Evolutionary conservation across 2,329 filamentous ascomycete genomes (phyloP).

Genomic region (Pseudocercospora vitis): DNA sequence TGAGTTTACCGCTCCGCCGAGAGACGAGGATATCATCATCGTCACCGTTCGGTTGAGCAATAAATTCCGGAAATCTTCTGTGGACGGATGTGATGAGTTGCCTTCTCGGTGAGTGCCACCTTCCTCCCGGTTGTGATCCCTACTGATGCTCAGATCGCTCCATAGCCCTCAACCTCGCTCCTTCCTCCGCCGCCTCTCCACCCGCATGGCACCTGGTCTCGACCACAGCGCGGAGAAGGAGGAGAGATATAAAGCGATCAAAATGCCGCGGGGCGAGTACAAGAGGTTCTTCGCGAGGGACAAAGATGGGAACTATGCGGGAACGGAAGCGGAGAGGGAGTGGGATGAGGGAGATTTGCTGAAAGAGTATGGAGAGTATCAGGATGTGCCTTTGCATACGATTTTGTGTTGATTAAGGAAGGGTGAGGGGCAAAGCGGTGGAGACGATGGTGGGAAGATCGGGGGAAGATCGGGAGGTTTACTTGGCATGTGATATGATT

Average conservation of each 20-base stretch:
- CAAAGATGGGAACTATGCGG: conserved; percentile 31
- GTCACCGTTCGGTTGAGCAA: conserved; percentile 29
- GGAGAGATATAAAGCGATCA: conserved; percentile 32
- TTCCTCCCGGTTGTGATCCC: background rate
- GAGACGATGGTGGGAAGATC: too few species aligned
- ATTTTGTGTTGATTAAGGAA: conserved; percentile 25
- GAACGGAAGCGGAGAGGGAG: conserved; percentile 33
- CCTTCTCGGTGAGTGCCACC: conserved; percentile 21
- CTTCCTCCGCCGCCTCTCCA: conserved; percentile 33
- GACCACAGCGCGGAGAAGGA: conserved; percentile 23
- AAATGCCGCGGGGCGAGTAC: conserved; percentile 36
- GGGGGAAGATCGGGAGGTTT: too few species aligned
- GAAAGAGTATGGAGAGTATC: conserved; percentile 29
- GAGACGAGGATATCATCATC: conserved; percentile 34
- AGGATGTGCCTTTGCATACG: conserved; percentile 25
- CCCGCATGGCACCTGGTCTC: conserved; percentile 23
- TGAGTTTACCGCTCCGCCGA: conserved; percentile 14
- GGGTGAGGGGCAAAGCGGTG: too few species aligned
- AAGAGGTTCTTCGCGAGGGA: conserved; percentile 31
- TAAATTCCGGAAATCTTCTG: conserved; percentile 19
- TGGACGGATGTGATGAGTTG: conserved; percentile 23
- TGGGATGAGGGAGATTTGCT: conserved; percentile 31
- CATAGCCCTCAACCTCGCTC: conserved; percentile 29
- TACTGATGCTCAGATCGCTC: background rate
- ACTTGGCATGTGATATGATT: too few species aligned